These are phyloP conservation scores for Blastomyces emzantsi DNA, from an alignment of 2,329 filamentous ascomycete species.

Conservation along the genomic window DNA sequence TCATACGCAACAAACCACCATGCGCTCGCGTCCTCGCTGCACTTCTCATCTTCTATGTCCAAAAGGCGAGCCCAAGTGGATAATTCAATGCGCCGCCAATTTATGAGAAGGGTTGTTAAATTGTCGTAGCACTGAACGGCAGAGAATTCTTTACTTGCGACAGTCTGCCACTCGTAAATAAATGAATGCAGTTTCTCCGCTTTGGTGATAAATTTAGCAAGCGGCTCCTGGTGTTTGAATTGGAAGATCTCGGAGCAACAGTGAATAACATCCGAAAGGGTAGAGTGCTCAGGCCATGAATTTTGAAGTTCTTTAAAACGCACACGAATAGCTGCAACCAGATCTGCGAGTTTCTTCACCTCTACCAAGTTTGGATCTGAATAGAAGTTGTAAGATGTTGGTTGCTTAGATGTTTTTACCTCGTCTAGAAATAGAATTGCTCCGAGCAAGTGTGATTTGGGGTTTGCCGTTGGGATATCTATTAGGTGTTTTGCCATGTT, in stretches of 20 bases:
- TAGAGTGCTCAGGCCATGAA: slow-evolving; percentile 62
- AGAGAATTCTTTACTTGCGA: slow-evolving; percentile 72
- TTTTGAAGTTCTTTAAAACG: slow-evolving; percentile 62
- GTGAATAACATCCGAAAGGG: slow-evolving; percentile 67
- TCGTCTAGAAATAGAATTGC: slow-evolving; percentile 58
- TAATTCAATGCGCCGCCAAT: slow-evolving; percentile 84
- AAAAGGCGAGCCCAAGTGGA: slow-evolving; percentile 86
- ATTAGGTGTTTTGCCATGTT: slow-evolving; percentile 23
- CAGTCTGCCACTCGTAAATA: slow-evolving; percentile 90
- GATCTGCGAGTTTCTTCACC: slow-evolving; percentile 59
- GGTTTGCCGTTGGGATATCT: slow-evolving; percentile 21
- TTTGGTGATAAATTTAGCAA: slow-evolving; percentile 77
- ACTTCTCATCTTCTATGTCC: slow-evolving; percentile 70
- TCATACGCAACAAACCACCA: slow-evolving; percentile 99
- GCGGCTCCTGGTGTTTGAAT: slow-evolving; percentile 68
- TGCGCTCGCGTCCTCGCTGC: slow-evolving; percentile 65
- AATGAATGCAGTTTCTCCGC: slow-evolving; percentile 78
- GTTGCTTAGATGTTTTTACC: slow-evolving; percentile 26
- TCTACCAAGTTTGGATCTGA: slow-evolving; percentile 68
- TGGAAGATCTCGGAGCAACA: slow-evolving; percentile 67
- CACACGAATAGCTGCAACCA: slow-evolving; percentile 59
- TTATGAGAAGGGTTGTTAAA: slow-evolving; percentile 70
- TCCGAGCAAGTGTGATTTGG: slow-evolving; percentile 54
- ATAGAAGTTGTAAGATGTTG: slow-evolving; percentile 74
- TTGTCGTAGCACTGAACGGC: slow-evolving; percentile 63